Base-by-base conservation (phyloP, 164 flowering plant genomes). In the Vitis vinifera region DNA sequence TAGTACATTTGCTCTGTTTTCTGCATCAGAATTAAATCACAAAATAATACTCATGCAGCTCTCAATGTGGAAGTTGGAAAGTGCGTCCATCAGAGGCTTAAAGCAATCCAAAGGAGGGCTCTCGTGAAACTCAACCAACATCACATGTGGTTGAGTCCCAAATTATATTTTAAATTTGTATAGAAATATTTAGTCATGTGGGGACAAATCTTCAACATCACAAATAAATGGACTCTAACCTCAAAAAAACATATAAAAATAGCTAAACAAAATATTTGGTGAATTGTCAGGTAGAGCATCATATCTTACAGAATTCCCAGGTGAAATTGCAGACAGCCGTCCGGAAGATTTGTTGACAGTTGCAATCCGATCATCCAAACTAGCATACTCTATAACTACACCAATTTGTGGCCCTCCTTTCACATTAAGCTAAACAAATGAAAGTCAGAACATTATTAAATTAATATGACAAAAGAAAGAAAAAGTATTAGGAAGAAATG, bases 381-480 rank as follows among this genome's bases (percentile, higher is more conserved):
- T 86, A 49, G 86, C 73, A 75, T 78, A 95, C 76, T 82, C 88
- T 59, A 84, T 75, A 69, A 48, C 64, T 9, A 69, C 79, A 60
- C 91, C 90, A 73, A 81, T 56, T 57, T 76, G 83, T 71, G 99
- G 99, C 47, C 99, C 99, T 71, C 98, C 99, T 80, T 77, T 78
- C 64, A 89, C 63, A 59, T 89, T 80, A 71, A 95, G 81, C 97
- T 92, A 73, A 66, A 66, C 29, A 55, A 7, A 55, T 15, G 37
- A 49, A 55, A 51, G 62, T 23, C 15, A 51, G 9, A 9, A 68
- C 8, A 50, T 55, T 48, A 53, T 17, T 5, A 65, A 59, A 63
- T 44, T 13, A 37, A 67, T 49, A 16, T 66, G 59, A 59, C 27
- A 63, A 48, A 49, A 31, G 31, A 19, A 63, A 58, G n/a, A 31